Conservation (phyloP, 73 alveolate genomes). For the Paramecium bursaria region DNA sequence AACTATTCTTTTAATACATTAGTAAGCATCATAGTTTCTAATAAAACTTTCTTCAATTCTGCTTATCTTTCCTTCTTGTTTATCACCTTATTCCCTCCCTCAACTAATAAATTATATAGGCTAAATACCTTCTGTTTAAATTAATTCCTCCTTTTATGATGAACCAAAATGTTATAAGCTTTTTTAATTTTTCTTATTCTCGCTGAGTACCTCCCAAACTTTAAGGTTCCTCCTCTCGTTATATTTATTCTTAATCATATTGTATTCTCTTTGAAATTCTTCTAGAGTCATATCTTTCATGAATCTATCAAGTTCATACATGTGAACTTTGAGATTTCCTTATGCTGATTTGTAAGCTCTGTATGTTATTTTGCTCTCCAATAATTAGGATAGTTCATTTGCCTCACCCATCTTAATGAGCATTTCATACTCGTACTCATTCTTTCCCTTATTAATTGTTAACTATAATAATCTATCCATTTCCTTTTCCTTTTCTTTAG, state of each 20-base stretch:
- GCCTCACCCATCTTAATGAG: constrained; percentile 71
- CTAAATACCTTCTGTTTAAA: constrained; percentile 8
- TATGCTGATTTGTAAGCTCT: constrained; percentile 67
- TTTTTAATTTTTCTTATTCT: constrained; percentile 56
- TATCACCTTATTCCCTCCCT: constrained; percentile 35
- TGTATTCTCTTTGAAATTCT: constrained; percentile 69
- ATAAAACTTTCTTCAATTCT: constrained; percentile 64
- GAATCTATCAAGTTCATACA: constrained; percentile 64
- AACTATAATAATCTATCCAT: constrained; percentile 62
- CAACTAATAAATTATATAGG: neutral
- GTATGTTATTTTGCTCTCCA: constrained; percentile 66
- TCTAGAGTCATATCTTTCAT: constrained; percentile 64
- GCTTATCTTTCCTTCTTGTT: constrained; percentile 63
- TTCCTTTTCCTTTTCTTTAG: constrained; percentile 69
- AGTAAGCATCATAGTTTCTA: constrained; percentile 66
- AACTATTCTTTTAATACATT: constrained; percentile 61
- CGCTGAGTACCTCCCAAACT: constrained; percentile 67
- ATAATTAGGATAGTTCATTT: constrained; percentile 58
- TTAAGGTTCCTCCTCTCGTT: constrained; percentile 61
- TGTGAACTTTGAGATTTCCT: constrained; percentile 67
- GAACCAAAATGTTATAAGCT: constrained; percentile 60
- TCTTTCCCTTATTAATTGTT: constrained; percentile 65
- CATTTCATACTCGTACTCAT: constrained; percentile 72
- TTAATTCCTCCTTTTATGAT: constrained; percentile 19
- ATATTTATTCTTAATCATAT: constrained; percentile 65